Base-by-base conservation (phyloP, 140 eudicot genomes). In the Anethum foeniculum region DNA sequence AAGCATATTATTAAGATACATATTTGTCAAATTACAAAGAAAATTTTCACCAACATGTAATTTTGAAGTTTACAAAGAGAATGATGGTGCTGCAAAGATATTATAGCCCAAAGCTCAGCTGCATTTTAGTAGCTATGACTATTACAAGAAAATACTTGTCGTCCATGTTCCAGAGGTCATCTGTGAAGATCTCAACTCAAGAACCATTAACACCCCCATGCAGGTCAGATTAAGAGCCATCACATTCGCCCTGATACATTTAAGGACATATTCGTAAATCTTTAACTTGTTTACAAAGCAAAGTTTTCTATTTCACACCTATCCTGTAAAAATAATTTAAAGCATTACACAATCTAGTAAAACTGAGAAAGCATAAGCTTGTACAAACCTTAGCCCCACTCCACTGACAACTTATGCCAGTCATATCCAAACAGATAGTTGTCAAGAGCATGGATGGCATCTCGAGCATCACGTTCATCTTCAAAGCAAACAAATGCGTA, bases 401-500 rank as follows among this genome's bases (percentile, higher is more conserved):
- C 97, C 49, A 94, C 97, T 0, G 98, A 90, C 75, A 94, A 80
- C 79, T 77, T 90, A 72, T 95, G 97, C 84, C 85, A 83, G 81
- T 89, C 98, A 77, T 91, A 86, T 25, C 98, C 98, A 85, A 94
- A 94, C 7, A 97, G 91, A 23, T 77, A 13, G 71, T 90, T 86
- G 86, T 94, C 96, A 77, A 94, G 94, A 81, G 85, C 85, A 43
- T 86, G 95, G 80, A 94, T 94, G 28, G 97, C 96, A 83, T 94
- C 98, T 79, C 87, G 89, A 13, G 97, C 98, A 83, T 94, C 98
- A 68, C 96, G 97, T 62, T 94, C 98, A 75, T 92, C 98, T 88
- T 92, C 98, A 76, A 86, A 90, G 86, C 90, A 94, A 79, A 94
- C 97, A 89, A 94, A 94, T 58, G 98, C 98, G 83, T 81, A 94